A percentile compares a stretch with the other conserved stretches of the same genome.
Evolutionary conservation across 2,329 filamentous ascomycete species (phyloP).

Genomic region (Thelonectria olida): DNA sequence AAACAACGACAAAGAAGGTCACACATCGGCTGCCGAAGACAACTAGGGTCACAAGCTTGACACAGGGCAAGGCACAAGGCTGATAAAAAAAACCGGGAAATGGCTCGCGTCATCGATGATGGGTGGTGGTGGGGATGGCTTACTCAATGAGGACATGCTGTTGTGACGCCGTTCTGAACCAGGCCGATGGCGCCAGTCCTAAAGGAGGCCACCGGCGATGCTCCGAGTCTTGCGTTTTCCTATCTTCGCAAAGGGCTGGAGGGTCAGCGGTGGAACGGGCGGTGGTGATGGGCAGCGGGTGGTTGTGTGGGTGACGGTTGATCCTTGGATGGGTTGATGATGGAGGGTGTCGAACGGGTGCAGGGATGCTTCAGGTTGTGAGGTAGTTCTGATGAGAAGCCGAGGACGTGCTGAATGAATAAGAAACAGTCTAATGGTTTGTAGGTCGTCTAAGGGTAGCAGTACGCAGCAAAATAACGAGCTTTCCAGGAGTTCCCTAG

Average conservation of each 20-base stretch:
- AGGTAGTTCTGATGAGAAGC: neutral
- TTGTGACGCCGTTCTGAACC: constrained; percentile 20
- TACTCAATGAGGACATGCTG: constrained; percentile 44
- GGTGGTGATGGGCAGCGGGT: neutral
- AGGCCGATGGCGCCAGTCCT: constrained; percentile 33
- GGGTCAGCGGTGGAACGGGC: neutral
- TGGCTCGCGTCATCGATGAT: constrained; percentile 28
- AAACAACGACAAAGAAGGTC: neutral
- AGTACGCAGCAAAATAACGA: neutral
- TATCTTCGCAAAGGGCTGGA: constrained; percentile 22
- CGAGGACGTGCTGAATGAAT: neutral
- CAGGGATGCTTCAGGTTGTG: neutral
- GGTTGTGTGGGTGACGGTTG: neutral
- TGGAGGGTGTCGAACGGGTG: neutral
- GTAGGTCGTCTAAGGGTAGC: neutral
- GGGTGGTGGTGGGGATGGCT: constrained; percentile 32
- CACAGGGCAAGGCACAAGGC: no score
- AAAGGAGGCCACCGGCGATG: constrained; percentile 28
- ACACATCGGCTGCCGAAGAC: no score
- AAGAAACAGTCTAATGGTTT: neutral
- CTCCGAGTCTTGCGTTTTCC: constrained; percentile 24
- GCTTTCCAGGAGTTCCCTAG: neutral
- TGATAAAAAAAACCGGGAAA: constrained; percentile 11
- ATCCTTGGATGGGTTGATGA: neutral
- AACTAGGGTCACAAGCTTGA: no score